phyloP scores from a whole-genome alignment of 2,329 filamentous ascomycete species.

The Exophiala spinifera region DNA sequence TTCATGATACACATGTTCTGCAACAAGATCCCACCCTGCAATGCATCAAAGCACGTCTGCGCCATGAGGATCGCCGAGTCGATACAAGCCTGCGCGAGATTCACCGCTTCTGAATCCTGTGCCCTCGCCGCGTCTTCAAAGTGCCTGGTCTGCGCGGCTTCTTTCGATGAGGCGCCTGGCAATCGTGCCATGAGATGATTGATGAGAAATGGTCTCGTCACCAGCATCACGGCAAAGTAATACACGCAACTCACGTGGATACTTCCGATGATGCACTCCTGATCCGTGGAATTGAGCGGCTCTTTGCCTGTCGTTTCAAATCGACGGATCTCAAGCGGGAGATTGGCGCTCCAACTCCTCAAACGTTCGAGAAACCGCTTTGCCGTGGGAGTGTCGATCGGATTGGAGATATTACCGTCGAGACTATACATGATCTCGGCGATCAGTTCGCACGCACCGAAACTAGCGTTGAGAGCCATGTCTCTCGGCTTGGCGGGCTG shows the following conservation, averaged over 20 bases:
- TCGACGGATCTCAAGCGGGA: constrained; percentile 37
- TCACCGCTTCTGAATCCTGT: constrained; percentile 2
- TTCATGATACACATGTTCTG: constrained; percentile 60
- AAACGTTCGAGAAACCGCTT: constrained; percentile 44
- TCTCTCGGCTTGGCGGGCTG: constrained; percentile 26
- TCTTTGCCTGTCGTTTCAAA: constrained; percentile 30
- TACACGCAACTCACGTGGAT: constrained; percentile 58
- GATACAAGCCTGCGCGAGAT: constrained; percentile 53
- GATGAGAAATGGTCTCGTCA: constrained; percentile 56
- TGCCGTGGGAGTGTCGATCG: constrained; percentile 35
- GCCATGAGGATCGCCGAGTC: constrained; percentile 56
- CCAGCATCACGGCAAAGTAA: constrained; percentile 58
- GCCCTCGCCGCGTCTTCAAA: not conserved
- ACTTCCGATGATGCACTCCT: constrained; percentile 46
- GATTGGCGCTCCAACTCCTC: constrained; percentile 45
- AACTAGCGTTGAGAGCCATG: constrained; percentile 29
- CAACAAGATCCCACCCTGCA: constrained; percentile 45
- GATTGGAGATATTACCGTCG: constrained; percentile 37
- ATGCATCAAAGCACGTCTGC: constrained; percentile 52
- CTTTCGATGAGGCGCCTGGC: not conserved
- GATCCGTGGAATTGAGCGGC: constrained; percentile 22
- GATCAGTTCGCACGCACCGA: constrained; percentile 41
- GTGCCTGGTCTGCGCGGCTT: too few species aligned
- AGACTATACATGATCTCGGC: constrained; percentile 45
- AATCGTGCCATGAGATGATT: constrained; percentile 41